phyloP scores from a whole-genome alignment of 2,329 filamentous ascomycete species.

The Trichoderma koningiopsis region DNA sequence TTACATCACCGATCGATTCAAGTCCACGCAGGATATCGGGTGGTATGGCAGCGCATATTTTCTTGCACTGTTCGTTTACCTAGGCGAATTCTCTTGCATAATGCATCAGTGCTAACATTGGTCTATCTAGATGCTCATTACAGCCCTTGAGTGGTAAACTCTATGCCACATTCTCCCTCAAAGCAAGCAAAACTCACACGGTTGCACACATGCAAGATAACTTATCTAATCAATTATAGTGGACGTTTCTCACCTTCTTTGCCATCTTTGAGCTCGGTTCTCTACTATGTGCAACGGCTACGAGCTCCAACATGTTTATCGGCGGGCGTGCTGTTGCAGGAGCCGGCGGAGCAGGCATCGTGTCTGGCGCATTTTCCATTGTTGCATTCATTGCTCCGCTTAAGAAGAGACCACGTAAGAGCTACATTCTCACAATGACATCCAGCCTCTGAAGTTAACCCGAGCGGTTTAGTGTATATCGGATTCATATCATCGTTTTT shows the following conservation, averaged over 20 bases:
- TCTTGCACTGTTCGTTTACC: background rate
- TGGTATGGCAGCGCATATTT: background rate
- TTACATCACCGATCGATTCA: background rate
- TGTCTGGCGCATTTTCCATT: background rate
- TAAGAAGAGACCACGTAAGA: background rate
- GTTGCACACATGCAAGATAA: background rate
- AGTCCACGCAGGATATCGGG: background rate
- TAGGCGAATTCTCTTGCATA: accelerated
- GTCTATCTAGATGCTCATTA: background rate
- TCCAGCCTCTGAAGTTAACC: background rate
- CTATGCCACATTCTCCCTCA: background rate
- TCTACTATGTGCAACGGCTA: background rate
- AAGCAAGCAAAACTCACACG: background rate
- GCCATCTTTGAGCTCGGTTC: background rate
- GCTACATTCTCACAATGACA: background rate
- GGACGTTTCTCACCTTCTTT: background rate
- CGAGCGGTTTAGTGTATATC: background rate
- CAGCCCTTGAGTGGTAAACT: background rate
- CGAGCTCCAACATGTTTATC: background rate
- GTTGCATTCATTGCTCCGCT: background rate
- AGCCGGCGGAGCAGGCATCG: background rate
- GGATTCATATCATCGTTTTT: background rate
- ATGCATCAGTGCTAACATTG: background rate
- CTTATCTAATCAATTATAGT: background rate
- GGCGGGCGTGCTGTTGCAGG: background rate